phyloP scores from a whole-genome alignment of 768 basidiomycete species.

The Pluteus cervinus region DNA sequence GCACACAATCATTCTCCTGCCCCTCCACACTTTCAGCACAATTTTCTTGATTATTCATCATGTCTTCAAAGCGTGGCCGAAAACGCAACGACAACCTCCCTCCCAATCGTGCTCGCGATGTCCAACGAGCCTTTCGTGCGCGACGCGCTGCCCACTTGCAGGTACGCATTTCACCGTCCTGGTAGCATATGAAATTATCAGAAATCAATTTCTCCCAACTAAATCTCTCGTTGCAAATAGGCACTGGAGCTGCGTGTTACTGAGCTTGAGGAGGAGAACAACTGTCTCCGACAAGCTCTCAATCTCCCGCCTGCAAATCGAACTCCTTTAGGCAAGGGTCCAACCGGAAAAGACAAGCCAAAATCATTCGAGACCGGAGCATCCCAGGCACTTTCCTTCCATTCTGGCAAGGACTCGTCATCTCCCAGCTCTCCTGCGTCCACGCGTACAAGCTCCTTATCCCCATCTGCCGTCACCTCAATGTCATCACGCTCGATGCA shows the following conservation, averaged over 20 bases:
- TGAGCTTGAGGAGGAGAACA: slow-evolving; percentile 83
- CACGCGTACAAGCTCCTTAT: slow-evolving; percentile 55
- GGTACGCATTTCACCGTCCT: slow-evolving; percentile 37
- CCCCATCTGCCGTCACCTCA: slow-evolving; percentile 51
- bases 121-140: slow-evolving; percentile 86
- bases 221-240: slow-evolving; percentile 30
- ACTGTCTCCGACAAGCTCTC: slow-evolving; percentile 62
- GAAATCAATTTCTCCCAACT: slow-evolving; percentile 14
- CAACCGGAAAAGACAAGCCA: slow-evolving; percentile 82
- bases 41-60: slow-evolving; percentile 30
- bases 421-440: slow-evolving; percentile 40
- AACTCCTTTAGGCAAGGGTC: slow-evolving; percentile 72
- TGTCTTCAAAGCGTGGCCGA: slow-evolving; percentile 85
- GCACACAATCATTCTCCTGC: too few species aligned
- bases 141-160: slow-evolving; percentile 83
- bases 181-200: slow-evolving; percentile 33
- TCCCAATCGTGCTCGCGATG: slow-evolving; percentile 79
- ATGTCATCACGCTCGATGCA: slow-evolving; percentile 41
- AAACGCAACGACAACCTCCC: slow-evolving; percentile 79
- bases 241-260: slow-evolving; percentile 75
- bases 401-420: slow-evolving; percentile 38
- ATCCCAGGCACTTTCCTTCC: slow-evolving; percentile 22
- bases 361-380: slow-evolving; percentile 34
- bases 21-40: slow-evolving; percentile 18
- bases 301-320: slow-evolving; percentile 71